Evolutionary conservation across 768 basidiomycete genomes (phyloP).

Genomic region (Obba rivulosa): DNA sequence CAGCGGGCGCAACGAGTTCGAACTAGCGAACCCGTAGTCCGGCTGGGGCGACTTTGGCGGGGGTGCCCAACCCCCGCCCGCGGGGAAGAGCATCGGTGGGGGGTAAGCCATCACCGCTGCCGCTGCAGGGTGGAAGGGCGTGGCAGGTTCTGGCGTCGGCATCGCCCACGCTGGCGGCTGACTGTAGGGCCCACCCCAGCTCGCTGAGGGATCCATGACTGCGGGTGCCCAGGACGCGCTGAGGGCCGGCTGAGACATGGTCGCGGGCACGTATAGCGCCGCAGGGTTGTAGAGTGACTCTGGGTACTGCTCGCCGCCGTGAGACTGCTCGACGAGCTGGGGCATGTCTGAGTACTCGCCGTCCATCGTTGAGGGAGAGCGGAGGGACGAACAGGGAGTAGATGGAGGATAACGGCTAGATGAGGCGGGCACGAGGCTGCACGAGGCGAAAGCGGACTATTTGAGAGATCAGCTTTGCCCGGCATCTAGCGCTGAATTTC

Average conservation of each 20-base stretch:
- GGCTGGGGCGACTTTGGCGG: not conserved
- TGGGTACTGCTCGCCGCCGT: not conserved
- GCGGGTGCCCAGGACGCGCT: slow-evolving; percentile 1
- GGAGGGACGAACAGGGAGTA: not conserved
- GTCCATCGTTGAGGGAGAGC: slow-evolving; percentile 1
- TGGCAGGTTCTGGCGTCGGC: not conserved
- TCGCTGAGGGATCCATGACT: not conserved
- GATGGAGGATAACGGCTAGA: not conserved
- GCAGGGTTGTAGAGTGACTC: not conserved
- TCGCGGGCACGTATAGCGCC: not conserved
- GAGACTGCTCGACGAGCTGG: slow-evolving; percentile 8
- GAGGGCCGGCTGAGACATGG: slow-evolving; percentile 5
- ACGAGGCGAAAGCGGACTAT: not conserved
- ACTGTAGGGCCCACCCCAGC: not conserved
- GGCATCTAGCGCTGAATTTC: too few relatives aligned
- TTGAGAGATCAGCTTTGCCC: too few relatives aligned
- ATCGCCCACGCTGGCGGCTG: not conserved
- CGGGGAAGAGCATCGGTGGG: not conserved
- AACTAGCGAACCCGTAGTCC: not conserved
- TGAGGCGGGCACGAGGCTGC: slow-evolving; percentile 4
- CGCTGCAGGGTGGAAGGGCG: not conserved
- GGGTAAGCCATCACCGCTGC: not conserved
- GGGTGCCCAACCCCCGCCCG: not conserved
- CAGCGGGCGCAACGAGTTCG: slow-evolving; percentile 6
- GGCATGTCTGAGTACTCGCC: slow-evolving; percentile 15